These are phyloP conservation scores for Arthroderma sp. DNA, from an alignment of 2,329 filamentous ascomycete genomes.

Conservation along the genomic window DNA sequence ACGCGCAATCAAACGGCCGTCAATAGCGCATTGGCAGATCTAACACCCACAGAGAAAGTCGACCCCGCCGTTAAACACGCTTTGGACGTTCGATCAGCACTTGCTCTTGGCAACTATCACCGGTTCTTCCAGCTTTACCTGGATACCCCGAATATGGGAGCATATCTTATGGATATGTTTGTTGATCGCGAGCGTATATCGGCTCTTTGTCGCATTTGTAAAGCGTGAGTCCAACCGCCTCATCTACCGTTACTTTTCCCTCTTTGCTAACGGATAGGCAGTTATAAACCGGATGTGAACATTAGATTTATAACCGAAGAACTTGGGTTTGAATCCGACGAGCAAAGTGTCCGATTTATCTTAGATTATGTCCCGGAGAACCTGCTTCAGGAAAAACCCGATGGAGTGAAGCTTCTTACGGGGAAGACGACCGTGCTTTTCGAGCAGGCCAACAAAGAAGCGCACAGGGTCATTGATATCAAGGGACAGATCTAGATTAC, in stretches of 20 bases:
- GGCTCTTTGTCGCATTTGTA: conserved; percentile 84
- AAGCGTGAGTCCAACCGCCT: conserved; percentile 56
- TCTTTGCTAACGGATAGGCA: conserved; percentile 41
- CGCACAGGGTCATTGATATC: conserved; percentile 84
- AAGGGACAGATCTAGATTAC: conserved; percentile 67
- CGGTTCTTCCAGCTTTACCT: conserved; percentile 95
- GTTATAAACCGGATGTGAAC: conserved; percentile 83
- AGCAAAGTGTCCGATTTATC: conserved; percentile 82
- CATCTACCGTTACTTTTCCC: background rate
- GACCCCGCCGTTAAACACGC: conserved; percentile 79
- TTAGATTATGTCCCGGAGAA: conserved; percentile 64
- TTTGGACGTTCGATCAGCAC: conserved; percentile 73
- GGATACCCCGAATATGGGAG: conserved; percentile 90
- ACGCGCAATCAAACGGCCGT: conserved; percentile 96
- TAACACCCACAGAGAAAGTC: conserved; percentile 93
- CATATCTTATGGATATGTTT: conserved; percentile 99
- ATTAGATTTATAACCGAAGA: conserved; percentile 90
- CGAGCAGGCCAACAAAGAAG: conserved; percentile 56
- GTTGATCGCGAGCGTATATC: conserved; percentile 82
- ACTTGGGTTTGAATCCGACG: conserved; percentile 86
- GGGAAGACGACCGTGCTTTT: conserved; percentile 62
- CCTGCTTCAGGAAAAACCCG: conserved; percentile 63
- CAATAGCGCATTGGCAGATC: conserved; percentile 96
- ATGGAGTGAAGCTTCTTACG: conserved; percentile 59
- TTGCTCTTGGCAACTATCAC: conserved; percentile 92